Evolutionary conservation across 306 rosid genomes (phyloP), one percentile per base, ranked within the genome.

Genomic region (Corylus avellana): DNA sequence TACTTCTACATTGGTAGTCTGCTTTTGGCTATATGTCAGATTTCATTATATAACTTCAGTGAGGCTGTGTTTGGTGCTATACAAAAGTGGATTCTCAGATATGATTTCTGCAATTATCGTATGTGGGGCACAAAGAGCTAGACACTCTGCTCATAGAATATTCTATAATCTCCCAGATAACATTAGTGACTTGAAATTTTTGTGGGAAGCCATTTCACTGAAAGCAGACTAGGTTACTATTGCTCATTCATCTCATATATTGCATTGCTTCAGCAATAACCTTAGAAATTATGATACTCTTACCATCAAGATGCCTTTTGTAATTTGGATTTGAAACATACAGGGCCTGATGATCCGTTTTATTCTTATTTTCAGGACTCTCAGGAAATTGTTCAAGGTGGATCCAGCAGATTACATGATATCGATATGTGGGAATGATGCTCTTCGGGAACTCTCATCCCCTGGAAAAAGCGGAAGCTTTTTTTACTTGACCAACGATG

Each of bases 391-490:
- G 85, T 95, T 95, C 82, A 89, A 91, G 84, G 99, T 95, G 42
- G 99, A 95, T 57, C 90, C 98, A 18, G 99, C 99, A n/a, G 99
- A 95, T 84, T 95, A 93, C 85, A 95, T 95, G 99, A 53, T 95
- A 74, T 95, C 99, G 5, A 87, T 95, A 78, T 95, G 99, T 32
- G 99, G 99, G 47, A 85, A 93, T 75, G 97, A 93, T 3, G 99
- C 99, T 20, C 96, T 95, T 46, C 80, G 99, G 20, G 98, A 93
- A 78, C 99, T 95, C 55, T 91, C 98, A 9, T 93, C 99, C 39
- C 99, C 99, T 12, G 99, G 99, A 63, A 95, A 95, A 87, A 92
- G 98, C 58, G 98, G 99, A 83, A 95, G 99, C 82, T 95, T 95
- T 82, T 95, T 95, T 84, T 95, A 95, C 81, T 83, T 95, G 82